A percentile compares a stretch with the other conserved stretches of the same genome.
These are phyloP conservation scores for Mycena galopus DNA, from an alignment of 768 basidiomycete species.

Conservation along the genomic window DNA sequence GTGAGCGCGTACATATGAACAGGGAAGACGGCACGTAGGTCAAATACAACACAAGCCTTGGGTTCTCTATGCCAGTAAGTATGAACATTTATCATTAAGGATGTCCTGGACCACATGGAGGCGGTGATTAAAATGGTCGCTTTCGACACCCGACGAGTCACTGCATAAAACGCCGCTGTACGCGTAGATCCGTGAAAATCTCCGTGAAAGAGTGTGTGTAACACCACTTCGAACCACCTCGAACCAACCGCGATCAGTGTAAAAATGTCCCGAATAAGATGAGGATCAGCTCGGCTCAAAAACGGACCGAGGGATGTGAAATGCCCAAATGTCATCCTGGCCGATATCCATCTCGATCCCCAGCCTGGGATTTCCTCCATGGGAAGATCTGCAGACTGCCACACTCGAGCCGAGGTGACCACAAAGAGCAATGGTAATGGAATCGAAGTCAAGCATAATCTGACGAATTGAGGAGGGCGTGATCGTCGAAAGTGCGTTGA, in stretches of 20 bases:
- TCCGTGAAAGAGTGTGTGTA: too few species aligned
- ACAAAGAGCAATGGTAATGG: neutral
- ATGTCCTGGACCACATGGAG: too few species aligned
- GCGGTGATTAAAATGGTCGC: too few species aligned
- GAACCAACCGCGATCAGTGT: neutral
- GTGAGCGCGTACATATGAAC: too few species aligned
- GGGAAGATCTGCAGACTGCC: neutral
- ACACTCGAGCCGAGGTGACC: neutral
- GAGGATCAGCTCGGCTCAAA: neutral
- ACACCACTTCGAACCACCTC: neutral
- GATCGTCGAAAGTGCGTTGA: neutral
- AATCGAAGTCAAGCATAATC: neutral
- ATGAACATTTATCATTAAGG: too few species aligned
- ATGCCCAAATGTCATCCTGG: neutral
- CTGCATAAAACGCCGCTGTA: too few species aligned
- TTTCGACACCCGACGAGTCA: too few species aligned
- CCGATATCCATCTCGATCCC: neutral
- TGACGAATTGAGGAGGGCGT: neutral
- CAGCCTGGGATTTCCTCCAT: neutral
- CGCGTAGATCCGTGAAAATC: too few species aligned
- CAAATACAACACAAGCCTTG: too few species aligned
- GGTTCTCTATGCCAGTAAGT: too few species aligned
- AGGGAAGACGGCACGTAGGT: too few species aligned
- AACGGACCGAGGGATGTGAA: neutral
- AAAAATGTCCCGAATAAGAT: neutral